phyloP scores from a whole-genome alignment of 2,329 filamentous ascomycete genomes.

The Coleophoma eucalyptorum region DNA sequence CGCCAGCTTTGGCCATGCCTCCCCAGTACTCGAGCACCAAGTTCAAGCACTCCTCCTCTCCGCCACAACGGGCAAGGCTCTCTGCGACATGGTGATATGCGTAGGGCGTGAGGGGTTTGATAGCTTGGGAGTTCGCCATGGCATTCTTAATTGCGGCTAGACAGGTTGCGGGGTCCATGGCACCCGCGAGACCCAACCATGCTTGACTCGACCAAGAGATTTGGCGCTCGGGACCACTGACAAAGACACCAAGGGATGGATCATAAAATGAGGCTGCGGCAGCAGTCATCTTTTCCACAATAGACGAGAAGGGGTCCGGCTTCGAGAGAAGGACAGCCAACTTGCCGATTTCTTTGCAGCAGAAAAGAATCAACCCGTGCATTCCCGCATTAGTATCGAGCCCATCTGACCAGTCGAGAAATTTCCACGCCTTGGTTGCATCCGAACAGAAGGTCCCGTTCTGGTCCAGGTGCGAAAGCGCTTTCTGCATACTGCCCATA shows the following conservation, averaged over 20 bases:
- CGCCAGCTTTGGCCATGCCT: slow-evolving; percentile 27
- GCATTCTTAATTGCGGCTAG: slow-evolving; percentile 18
- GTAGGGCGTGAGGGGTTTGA: slow-evolving; percentile 28
- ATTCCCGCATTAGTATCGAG: slow-evolving; percentile 26
- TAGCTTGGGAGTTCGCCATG: slow-evolving; percentile 18
- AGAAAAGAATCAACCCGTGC: slow-evolving; percentile 26
- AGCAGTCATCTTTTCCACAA: slow-evolving; percentile 17
- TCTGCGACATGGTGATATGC: slow-evolving; percentile 27
- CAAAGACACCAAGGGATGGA: slow-evolving; percentile 14
- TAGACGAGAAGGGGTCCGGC: slow-evolving; percentile 15
- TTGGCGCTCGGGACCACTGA: slow-evolving; percentile 23
- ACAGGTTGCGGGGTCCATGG: slow-evolving; percentile 14
- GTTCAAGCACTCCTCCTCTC: slow-evolving; percentile 22
- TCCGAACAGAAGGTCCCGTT: slow-evolving; percentile 16
- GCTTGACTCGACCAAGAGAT: slow-evolving; percentile 27
- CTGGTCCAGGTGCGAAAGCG: slow-evolving; percentile 20
- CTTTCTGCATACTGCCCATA: slow-evolving; percentile 23
- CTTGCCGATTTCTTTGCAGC: slow-evolving; percentile 24
- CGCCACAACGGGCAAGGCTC: slow-evolving; percentile 21
- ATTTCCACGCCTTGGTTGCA: slow-evolving; percentile 23
- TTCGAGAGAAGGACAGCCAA: slow-evolving; percentile 22
- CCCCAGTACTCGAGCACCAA: slow-evolving; percentile 30
- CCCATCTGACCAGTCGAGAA: slow-evolving; percentile 27
- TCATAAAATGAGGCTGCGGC: slow-evolving; percentile 17
- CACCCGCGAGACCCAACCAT: slow-evolving; percentile 26